Evolutionary conservation across 2,329 filamentous ascomycete species (phyloP).

Genomic region (Sporothrix euskadiensis): DNA sequence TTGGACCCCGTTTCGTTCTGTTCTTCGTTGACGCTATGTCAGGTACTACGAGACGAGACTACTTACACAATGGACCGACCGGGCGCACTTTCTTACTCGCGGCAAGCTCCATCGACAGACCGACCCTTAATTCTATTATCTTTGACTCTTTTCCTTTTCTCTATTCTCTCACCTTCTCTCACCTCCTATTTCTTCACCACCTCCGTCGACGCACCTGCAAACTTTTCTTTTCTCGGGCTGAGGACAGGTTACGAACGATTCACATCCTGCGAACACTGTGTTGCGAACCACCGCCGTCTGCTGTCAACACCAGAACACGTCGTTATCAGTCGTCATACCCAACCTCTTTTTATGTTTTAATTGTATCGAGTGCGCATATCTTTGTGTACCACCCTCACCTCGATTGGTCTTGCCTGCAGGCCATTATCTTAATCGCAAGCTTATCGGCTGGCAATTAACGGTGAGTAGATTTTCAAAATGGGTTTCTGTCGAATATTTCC

Average conservation of each 20-base stretch:
- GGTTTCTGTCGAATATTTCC: not conserved
- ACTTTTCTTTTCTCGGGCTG: not conserved
- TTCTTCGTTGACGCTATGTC: not conserved
- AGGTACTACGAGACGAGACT: not conserved
- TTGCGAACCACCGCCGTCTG: not conserved
- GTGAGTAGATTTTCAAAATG: not conserved
- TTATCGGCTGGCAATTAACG: not conserved
- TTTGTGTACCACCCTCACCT: not conserved
- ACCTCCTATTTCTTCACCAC: not conserved
- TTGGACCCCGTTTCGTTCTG: not conserved
- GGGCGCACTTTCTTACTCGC: not conserved
- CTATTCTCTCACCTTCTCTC: not conserved
- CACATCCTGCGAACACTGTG: not conserved
- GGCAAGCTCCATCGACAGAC: not conserved
- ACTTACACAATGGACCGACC: not conserved
- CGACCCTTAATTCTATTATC: not conserved
- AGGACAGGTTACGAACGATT: not conserved
- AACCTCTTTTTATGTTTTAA: not conserved
- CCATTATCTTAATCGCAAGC: not conserved
- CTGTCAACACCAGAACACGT: not conserved
- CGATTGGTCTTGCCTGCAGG: not conserved
- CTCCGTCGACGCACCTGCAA: not conserved
- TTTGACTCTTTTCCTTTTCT: constrained; percentile 1
- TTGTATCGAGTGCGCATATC: not conserved
- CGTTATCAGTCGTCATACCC: not conserved